Percentiles rank a stretch among this genome's conserved stretches.
These are phyloP conservation scores for Raffaelea deltoideospora DNA, from an alignment of 2,329 filamentous ascomycete species.

Conservation along the genomic window DNA sequence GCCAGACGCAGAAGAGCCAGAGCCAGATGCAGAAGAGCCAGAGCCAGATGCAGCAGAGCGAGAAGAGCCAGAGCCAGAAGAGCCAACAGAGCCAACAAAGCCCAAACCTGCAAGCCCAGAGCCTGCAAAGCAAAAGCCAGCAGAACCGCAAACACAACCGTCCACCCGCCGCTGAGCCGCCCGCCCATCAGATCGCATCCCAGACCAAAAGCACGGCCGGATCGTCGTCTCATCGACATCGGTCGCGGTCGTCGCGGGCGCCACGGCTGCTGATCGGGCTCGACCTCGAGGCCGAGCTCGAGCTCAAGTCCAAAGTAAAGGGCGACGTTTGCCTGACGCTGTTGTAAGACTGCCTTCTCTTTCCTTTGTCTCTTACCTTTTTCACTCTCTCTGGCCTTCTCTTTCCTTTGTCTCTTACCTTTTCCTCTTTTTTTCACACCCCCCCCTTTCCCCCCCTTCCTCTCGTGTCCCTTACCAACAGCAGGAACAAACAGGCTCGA, in stretches of 20 bases:
- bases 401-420: too few species aligned
- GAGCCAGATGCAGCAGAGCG: background rate
- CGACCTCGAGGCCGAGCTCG: slow-evolving; percentile 63
- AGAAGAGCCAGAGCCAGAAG: background rate
- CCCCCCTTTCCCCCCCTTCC: background rate
- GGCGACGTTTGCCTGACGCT: slow-evolving; percentile 59
- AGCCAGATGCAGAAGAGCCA: background rate
- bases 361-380: background rate
- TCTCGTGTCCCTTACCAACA: slow-evolving; percentile 1
- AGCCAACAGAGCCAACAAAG: too few species aligned
- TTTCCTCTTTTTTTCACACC: too few species aligned
- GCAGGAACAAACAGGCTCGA: slow-evolving; percentile 5
- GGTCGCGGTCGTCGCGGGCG: background rate
- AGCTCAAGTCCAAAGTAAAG: slow-evolving; percentile 66
- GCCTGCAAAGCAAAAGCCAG: background rate
- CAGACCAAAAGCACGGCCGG: background rate
- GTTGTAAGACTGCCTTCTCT: slow-evolving; percentile 34
- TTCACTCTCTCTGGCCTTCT: too few species aligned
- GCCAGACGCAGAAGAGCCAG: background rate
- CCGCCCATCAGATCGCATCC: too few species aligned
- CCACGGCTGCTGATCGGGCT: slow-evolving; percentile 16
- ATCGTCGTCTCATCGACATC: background rate
- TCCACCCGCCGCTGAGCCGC: too few species aligned
- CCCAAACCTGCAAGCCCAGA: too few species aligned
- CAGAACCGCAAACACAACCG: background rate